Evolutionary conservation across 2,329 filamentous ascomycete species (phyloP), one percentile per base, ranked within the genome.

Genomic region (Knoxdaviesia proteae): DNA sequence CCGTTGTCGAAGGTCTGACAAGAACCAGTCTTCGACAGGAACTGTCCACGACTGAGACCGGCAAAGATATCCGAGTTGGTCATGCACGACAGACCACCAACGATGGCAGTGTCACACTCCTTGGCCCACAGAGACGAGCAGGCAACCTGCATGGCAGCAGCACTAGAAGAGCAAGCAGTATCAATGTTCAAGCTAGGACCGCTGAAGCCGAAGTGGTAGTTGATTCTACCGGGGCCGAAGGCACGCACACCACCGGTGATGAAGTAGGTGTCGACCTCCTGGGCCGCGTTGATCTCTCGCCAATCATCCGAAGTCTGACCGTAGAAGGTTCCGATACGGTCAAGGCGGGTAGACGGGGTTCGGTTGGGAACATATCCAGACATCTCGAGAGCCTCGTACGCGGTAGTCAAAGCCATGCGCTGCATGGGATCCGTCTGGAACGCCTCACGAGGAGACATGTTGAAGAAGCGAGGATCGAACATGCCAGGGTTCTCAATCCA

Each of bases 31-130:
- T 79, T 79, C 32, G 80, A 83, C 49, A 88, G 61, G 60, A 88
- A 87, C 51, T 84, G 78, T 8, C 80, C 82, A 49, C 80, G 74
- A 53, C 76, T 80, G 6, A 88, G 63, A 49, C 79, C 80, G 7
- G 78, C 68, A 59, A 83, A 84, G 62, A 81, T 82, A 56, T 87
- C 81, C 0, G 82, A 80, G 59, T 84, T 86, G 42, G 80, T 86
- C 58, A 86, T 65, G 46, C 84, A 76, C 41, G 82, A 84, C 20
- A 83, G 62, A 47, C 84, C 84, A 45, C 84, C 84, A 3, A 82
- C 79, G 32, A 86, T 74, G 1, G 82, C 84, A 7, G 80, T 87
- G 53, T 90, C 83, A 47, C 79, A 84, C 49, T 90, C 83, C 43
- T 77, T 75, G 5, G 72, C 70, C 71, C 78, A 80, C 7, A 87